A percentile compares a stretch with the other conserved stretches of the same genome.
Conservation (phyloP, 257 asterid genomes). For the Nicotiana noctiflora region DNA sequence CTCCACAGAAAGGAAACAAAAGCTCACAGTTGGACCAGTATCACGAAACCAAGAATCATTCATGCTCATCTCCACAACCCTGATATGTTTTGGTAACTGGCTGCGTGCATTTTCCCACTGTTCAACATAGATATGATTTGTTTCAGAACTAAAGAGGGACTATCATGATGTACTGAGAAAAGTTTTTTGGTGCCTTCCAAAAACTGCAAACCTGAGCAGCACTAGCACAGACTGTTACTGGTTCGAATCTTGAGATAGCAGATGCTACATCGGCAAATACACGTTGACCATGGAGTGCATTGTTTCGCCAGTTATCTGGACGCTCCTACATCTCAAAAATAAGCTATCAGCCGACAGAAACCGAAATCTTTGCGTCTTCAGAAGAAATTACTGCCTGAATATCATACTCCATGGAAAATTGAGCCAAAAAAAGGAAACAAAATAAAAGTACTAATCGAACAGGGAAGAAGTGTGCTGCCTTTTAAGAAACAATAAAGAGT, state of each 20-base stretch:
- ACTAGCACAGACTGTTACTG: constrained; percentile 82
- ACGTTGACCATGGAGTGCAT: constrained; percentile 58
- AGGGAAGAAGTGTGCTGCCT: not conserved
- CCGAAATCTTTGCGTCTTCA: not conserved
- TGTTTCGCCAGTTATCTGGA: constrained; percentile 87
- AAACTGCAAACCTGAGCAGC: constrained; percentile 54
- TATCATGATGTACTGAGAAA: not conserved
- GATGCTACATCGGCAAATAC: constrained; percentile 57
- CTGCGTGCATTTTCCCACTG: constrained; percentile 84
- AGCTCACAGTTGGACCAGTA: constrained; percentile 85
- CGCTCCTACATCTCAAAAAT: constrained; percentile 55
- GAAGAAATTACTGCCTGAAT: not conserved
- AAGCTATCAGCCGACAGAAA: not conserved
- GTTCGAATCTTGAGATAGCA: constrained; percentile 79
- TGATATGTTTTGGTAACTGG: constrained; percentile 54
- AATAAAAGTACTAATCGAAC: not conserved
- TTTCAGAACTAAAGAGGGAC: not conserved
- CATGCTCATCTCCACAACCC: constrained; percentile 88
- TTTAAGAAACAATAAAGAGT: not conserved
- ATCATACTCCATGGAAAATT: not conserved
- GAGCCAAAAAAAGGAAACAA: not conserved
- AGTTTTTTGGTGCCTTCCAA: not conserved
- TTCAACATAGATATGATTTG: constrained; percentile 8
- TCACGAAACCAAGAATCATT: constrained; percentile 98
- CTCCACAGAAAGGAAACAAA: constrained; percentile 12